A percentile compares a stretch with the other conserved stretches of the same genome.
Evolutionary conservation across 1,284 basidiomycete genomes (phyloP).

Genomic region (Stereum hirsutum): DNA sequence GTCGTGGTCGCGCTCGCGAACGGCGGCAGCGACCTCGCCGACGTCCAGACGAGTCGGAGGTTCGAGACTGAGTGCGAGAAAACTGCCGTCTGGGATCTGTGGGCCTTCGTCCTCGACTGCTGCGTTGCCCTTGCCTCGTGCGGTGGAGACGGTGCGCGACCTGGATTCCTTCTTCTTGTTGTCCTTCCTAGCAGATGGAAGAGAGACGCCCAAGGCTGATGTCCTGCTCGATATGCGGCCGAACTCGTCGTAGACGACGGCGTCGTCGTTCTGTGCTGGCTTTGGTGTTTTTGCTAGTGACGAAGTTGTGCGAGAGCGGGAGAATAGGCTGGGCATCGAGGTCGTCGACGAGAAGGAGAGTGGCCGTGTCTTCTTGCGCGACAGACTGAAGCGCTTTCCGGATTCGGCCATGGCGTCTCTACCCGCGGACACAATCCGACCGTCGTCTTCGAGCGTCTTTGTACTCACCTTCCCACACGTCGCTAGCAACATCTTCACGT

Average conservation of each 20-base stretch:
- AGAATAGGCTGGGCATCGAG: slow-evolving; percentile 50
- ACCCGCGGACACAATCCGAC: no score
- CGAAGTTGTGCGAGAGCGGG: slow-evolving; percentile 45
- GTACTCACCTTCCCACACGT: no score
- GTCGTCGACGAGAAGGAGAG: slow-evolving; percentile 5
- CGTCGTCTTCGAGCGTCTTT: no score
- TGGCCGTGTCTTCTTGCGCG: no score
- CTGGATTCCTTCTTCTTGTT: slow-evolving; percentile 23
- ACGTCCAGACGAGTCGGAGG: slow-evolving; percentile 23
- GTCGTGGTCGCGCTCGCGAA: slow-evolving; percentile 30
- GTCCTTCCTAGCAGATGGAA: slow-evolving; percentile 28
- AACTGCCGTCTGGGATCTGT: slow-evolving; percentile 51
- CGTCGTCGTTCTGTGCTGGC: slow-evolving; percentile 11
- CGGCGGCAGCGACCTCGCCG: slow-evolving; percentile 16
- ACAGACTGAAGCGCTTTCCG: no score
- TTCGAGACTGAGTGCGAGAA: slow-evolving; percentile 51
- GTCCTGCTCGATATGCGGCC: slow-evolving; percentile 44
- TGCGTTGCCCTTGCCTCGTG: slow-evolving; percentile 11
- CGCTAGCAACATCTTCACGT: no score
- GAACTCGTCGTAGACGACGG: slow-evolving; percentile 47
- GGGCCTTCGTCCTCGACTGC: slow-evolving; percentile 22
- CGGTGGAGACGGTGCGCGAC: slow-evolving; percentile 28
- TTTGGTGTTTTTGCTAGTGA: slow-evolving; percentile 36
- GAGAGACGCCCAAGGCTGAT: slow-evolving; percentile 24
- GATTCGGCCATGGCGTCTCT: no score